phyloP scores from a whole-genome alignment of 331 rosid species.

The Malus hybrid region DNA sequence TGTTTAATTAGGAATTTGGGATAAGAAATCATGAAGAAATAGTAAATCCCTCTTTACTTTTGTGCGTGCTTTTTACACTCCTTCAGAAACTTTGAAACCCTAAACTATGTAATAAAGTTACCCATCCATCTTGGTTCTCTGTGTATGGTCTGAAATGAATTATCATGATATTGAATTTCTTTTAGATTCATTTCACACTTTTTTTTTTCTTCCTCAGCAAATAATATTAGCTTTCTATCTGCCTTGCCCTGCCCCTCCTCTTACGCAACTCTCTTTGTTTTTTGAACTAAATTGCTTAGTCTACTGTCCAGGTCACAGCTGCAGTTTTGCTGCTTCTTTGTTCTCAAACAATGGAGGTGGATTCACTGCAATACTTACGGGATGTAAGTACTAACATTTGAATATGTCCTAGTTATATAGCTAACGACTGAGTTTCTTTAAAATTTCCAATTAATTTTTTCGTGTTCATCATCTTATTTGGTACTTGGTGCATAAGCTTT shows the following conservation, averaged over 20 bases:
- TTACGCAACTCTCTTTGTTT: not conserved
- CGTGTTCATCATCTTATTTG: not conserved
- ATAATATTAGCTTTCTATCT: not conserved
- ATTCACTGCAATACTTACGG: not conserved
- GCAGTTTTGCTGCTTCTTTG: not conserved
- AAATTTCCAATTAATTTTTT: not conserved
- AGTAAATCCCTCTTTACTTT: not conserved
- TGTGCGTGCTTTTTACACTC: not conserved
- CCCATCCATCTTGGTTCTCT: not conserved
- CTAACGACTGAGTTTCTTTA: not conserved
- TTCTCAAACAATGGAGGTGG: constrained; percentile 3
- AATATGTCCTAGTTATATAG: not conserved
- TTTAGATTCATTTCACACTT: not conserved
- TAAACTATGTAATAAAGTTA: not conserved
- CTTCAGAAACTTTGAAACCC: not conserved
- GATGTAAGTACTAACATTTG: constrained; percentile 8
- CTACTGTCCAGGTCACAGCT: not conserved
- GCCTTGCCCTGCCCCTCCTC: not conserved
- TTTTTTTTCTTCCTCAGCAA: not conserved
- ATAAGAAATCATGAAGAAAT: not conserved
- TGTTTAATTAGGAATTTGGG: not conserved
- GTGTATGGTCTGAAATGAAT: not conserved
- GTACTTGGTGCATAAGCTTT: not conserved
- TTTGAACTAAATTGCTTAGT: not conserved
- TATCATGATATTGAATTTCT: not conserved